Percentiles rank a stretch among this genome's conserved stretches.
Evolutionary conservation across 1,139 yeast genomes (phyloP).

Genomic region (Suhomyces bribrorum): DNA sequence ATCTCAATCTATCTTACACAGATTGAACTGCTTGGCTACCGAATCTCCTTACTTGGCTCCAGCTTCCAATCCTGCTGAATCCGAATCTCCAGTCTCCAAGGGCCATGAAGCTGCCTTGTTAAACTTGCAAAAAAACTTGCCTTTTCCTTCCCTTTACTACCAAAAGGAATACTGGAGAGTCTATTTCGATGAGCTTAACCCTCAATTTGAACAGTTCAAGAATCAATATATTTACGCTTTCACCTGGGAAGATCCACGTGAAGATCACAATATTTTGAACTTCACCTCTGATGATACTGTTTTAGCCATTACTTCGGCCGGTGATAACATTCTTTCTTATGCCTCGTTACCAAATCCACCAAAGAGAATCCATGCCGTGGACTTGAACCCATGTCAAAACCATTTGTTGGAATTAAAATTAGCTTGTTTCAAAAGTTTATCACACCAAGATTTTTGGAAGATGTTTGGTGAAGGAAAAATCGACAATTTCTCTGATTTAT

Average conservation of each 20-base stretch:
- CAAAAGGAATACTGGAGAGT: conserved; percentile 78
- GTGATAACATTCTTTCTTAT: conserved; percentile 75
- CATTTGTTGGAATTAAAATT: conserved; percentile 77
- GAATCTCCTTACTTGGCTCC: conserved; percentile 83
- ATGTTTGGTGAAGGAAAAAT: conserved; percentile 76
- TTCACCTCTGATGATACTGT: conserved; percentile 67
- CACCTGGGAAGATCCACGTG: conserved; percentile 90
- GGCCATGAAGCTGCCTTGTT: conserved; percentile 75
- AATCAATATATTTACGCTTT: conserved; percentile 82
- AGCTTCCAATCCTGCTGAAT: conserved; percentile 21
- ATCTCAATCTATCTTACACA: conserved; percentile 58
- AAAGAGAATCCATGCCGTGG: conserved; percentile 78
- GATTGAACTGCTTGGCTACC: conserved; percentile 72
- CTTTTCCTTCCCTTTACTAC: conserved; percentile 77
- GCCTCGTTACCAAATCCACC: conserved; percentile 74
- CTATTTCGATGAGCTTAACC: conserved; percentile 70
- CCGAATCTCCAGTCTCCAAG: conserved; percentile 41
- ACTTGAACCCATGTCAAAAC: conserved; percentile 79
- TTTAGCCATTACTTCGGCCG: conserved; percentile 82
- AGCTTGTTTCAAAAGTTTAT: conserved; percentile 59
- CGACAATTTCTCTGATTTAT: conserved; percentile 45
- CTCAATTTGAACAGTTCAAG: conserved; percentile 68
- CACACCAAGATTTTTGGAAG: conserved; percentile 66
- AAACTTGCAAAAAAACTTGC: conserved; percentile 64
- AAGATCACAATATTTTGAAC: conserved; percentile 67